Conservation (phyloP, 2,329 filamentous ascomycete genomes). For the Xylaria sp. region DNA sequence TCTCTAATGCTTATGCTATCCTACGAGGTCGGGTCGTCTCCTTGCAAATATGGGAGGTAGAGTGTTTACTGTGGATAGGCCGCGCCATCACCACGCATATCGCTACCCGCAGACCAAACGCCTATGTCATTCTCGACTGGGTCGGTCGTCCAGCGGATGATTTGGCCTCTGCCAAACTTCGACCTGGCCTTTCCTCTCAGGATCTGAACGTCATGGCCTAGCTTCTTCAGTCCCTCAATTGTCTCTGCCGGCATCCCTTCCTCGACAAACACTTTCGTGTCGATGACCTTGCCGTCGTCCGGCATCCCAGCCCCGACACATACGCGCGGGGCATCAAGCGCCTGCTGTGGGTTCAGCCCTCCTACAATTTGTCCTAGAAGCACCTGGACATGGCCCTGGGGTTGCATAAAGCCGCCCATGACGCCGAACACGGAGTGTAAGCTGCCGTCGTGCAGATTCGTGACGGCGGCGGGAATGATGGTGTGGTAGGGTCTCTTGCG, state of each 20-base stretch:
- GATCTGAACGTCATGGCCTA: constrained; percentile 80
- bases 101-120: constrained; percentile 90
- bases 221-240: constrained; percentile 69
- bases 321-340: constrained; percentile 89
- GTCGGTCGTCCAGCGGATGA: constrained; percentile 82
- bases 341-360: constrained; percentile 82
- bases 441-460: constrained; percentile 76
- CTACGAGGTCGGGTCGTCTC: not conserved
- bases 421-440: constrained; percentile 91
- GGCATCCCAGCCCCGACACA: constrained; percentile 83
- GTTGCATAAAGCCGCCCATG: constrained; percentile 99
- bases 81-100: constrained; percentile 84
- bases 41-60: not conserved
- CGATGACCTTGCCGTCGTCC: constrained; percentile 56
- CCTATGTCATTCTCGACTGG: constrained; percentile 67
- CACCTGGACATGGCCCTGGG: constrained; percentile 94
- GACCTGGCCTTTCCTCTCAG: constrained; percentile 71
- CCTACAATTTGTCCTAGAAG: constrained; percentile 89
- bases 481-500: constrained; percentile 95
- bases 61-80: constrained; percentile 62
- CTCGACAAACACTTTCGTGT: constrained; percentile 79
- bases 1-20: not conserved
- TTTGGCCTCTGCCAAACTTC: constrained; percentile 86
- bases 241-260: constrained; percentile 79
- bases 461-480: constrained; percentile 93